A percentile compares a stretch with the other conserved stretches of the same genome.
phyloP scores from a whole-genome alignment of 2,329 filamentous ascomycete species.

The Dactylellina parvicollis region DNA sequence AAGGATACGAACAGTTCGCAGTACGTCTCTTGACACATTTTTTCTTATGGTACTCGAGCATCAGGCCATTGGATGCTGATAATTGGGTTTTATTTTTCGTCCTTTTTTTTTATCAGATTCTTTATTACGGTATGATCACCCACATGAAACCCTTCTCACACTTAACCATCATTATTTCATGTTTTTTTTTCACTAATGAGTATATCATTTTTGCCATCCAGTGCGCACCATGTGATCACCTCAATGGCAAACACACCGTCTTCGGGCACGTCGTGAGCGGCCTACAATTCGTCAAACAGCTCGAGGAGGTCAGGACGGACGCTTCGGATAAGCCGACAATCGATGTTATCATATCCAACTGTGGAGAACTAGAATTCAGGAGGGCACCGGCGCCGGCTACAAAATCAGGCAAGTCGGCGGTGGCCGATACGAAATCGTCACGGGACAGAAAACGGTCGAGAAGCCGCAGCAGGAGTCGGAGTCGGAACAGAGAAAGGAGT shows the following conservation, averaged over 20 bases:
- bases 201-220: background rate
- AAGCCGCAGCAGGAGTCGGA: constrained; percentile 53
- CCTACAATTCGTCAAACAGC: constrained; percentile 73
- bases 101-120: constrained; percentile 27
- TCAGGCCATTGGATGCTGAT: constrained; percentile 5
- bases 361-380: constrained; percentile 54
- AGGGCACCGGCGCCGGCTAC: constrained; percentile 42
- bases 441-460: constrained; percentile 50
- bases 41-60: background rate
- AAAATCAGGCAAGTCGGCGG: background rate
- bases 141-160: constrained; percentile 65
- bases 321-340: constrained; percentile 59
- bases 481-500: constrained; percentile 26
- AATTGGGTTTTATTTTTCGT: background rate
- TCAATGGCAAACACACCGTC: constrained; percentile 64
- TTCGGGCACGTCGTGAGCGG: constrained; percentile 76
- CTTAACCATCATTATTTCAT: background rate
- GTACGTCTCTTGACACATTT: constrained; percentile 64
- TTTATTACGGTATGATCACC: constrained; percentile 60
- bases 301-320: constrained; percentile 69
- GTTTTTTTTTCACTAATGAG: constrained; percentile 24
- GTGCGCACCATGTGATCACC: constrained; percentile 53
- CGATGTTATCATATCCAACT: constrained; percentile 56
- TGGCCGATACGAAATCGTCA: constrained; percentile 30
- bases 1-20: constrained; percentile 74